Base-by-base conservation (phyloP, 2,329 filamentous ascomycete genomes). In the Ophiostoma ulmi region DNA sequence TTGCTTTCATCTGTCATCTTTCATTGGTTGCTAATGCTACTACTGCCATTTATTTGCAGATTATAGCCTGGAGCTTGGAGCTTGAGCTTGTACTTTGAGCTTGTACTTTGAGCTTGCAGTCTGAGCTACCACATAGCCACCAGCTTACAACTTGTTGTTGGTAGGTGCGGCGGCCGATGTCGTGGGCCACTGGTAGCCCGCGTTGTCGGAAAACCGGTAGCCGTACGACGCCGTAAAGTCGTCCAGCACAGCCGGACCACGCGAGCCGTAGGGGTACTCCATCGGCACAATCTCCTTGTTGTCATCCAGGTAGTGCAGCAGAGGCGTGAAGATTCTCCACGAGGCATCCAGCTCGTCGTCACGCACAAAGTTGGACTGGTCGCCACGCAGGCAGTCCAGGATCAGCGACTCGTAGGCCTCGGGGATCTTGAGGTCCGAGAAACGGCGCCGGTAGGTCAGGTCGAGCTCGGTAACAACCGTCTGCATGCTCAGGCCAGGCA, bases 261-360 rank as follows among this genome's bases (percentile, higher is more conserved):
- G 94, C 72, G 95, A 99, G 75, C 95, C 95, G 79, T 99, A 99
- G 75, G 96, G 94, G 83, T 99, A 99, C 79, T 97, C 94, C 95
- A 99, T 99, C 36, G 95, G 95, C 72, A 97, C 92, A 75, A 99
- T 98, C 83, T 99, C 95, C 87, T 97, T 97, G 87, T 98, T 97
- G 79, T 97, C 93, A 75, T 99, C 96, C 14, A 99, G 88, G 83
- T 99, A 99, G 85, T 99, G 94, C 74, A 99, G 86, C 52, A 99
- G 90, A 75, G 95, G 95, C 1, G 93, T 97, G 83, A 99, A 99
- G 81, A 99, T 96, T 81, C 94, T 93, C 95, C 95, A 99, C 83
- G 91, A 95, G 72, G 95, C 93, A 78, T 99, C 95, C 39, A 99
- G 87, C 84, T 99, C 95, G 78, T 97, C 93, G 77, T 97, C 93